Conservation (phyloP, 257 asterid genomes). For the Solanum infundibuliforme region DNA sequence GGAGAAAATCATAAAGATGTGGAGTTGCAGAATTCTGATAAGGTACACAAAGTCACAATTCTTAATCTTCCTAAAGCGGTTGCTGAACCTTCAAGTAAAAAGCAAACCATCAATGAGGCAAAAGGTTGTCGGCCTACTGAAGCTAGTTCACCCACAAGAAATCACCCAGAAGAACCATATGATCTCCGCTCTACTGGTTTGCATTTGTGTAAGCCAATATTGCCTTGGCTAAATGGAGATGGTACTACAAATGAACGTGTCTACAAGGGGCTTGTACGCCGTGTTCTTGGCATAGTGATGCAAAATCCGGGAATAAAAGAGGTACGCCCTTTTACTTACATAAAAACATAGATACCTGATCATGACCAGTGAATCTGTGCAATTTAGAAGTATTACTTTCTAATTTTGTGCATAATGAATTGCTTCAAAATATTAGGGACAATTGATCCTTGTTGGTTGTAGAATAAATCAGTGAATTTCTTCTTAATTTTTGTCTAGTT, state of each 20-base stretch:
- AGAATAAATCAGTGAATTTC: background rate
- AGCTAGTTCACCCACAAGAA: constrained; percentile 17
- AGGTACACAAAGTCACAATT: constrained; percentile 70
- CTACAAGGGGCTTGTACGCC: constrained; percentile 75
- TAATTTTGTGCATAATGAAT: background rate
- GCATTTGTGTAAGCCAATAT: constrained; percentile 39
- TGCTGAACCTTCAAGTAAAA: constrained; percentile 25
- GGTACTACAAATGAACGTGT: constrained; percentile 67
- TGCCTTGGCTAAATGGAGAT: constrained; percentile 93
- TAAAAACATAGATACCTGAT: background rate
- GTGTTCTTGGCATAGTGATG: constrained; percentile 75
- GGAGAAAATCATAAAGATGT: constrained; percentile 3
- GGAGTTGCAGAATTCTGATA: constrained; percentile 19
- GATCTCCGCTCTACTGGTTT: constrained; percentile 23
- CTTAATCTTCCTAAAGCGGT: constrained; percentile 52
- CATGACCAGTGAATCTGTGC: background rate
- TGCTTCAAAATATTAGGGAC: background rate
- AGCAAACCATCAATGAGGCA: constrained; percentile 11
- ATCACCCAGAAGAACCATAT: constrained; percentile 11
- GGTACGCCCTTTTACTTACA: constrained; percentile 27
- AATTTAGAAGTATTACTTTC: background rate
- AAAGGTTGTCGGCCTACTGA: constrained; percentile 19
- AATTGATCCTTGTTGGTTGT: background rate
- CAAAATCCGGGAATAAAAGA: constrained; percentile 89
- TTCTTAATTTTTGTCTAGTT: background rate